These are phyloP conservation scores for Dispira simplex DNA, from an alignment of 192 early-diverging fungal species.

Conservation along the genomic window DNA sequence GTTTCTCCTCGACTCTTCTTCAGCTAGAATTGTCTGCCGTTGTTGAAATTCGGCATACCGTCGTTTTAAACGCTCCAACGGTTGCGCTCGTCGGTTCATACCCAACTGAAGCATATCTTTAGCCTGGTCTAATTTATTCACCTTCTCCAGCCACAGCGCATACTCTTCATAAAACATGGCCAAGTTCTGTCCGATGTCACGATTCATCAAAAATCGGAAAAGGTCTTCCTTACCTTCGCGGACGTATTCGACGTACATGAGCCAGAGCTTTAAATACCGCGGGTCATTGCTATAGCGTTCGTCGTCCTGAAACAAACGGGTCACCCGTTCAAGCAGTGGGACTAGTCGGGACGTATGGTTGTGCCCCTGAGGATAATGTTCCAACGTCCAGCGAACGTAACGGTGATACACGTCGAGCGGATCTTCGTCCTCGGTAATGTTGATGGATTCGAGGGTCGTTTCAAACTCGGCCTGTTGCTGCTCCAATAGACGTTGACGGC, in stretches of 20 bases:
- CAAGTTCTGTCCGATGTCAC: conserved; percentile 48
- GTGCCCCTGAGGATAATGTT: conserved; percentile 39
- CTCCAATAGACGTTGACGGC: conserved; percentile 17
- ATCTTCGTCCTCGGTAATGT: conserved; percentile 24
- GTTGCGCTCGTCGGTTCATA: conserved; percentile 50
- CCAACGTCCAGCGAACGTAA: conserved; percentile 43
- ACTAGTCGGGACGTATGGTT: conserved; percentile 32
- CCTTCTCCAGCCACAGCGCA: conserved; percentile 37
- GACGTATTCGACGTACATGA: conserved; percentile 32
- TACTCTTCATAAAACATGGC: conserved; percentile 69
- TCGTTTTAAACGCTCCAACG: conserved; percentile 41
- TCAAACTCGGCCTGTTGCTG: conserved; percentile 22
- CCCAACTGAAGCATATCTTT: conserved; percentile 49
- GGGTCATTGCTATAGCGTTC: conserved; percentile 41
- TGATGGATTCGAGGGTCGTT: conserved; percentile 17
- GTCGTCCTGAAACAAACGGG: conserved; percentile 30
- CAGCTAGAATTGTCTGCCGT: conserved; percentile 14
- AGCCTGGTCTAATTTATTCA: conserved; percentile 26
- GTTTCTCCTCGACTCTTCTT: no score
- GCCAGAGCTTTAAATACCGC: conserved; percentile 42
- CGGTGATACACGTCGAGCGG: conserved; percentile 42
- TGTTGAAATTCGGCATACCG: conserved; percentile 41
- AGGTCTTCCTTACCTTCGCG: conserved; percentile 39
- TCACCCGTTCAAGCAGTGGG: conserved; percentile 31
- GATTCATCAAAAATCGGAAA: conserved; percentile 56